Evolutionary conservation across 805 yeast species (phyloP), one percentile per base, ranked within the genome.

Genomic region (Zygosaccharomyces kombuchaensis): DNA sequence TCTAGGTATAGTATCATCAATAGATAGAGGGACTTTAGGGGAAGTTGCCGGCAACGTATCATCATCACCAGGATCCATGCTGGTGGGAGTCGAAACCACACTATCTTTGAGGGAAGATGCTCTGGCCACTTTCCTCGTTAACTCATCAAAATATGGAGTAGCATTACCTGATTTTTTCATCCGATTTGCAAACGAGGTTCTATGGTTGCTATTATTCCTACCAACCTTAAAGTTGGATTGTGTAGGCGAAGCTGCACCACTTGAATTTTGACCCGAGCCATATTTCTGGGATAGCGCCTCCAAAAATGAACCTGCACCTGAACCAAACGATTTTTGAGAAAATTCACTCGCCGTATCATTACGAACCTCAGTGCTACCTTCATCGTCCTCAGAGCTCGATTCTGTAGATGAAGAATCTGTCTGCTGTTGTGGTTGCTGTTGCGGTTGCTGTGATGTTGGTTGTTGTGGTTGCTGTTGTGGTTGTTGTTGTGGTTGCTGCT

Each of bases 251-350:
- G 40, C 19, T 9, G 48, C 10, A 21, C 36, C 30, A 13, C 30
- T 40, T 9, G 45, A 32, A 13, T 50, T 52, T 42, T 56, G 59
- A 4, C 62, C 65, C 9, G 60, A 58, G 6, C 63, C 65, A 48
- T 63, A 66, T 44, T 64, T 66, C 31, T 65, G 63, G 1, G 68
- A 59, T 39, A 66, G 45, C 1, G 59, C 39, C 32, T 57, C 67
- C 10, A 66, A 53, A 39, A 66, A 65, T 10, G 69, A 62, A 5
- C 62, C 55, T 6, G 49, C 34, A 9, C 42, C 54, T 1, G 59
- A 48, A 14, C 44, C 34, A 31, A 46, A n/a, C 29, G 48, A 35
- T 10, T 23, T 35, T 4, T 21, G 37, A 4, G 56, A 46, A 27
- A 29, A 14, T 23, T 44, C 41, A 40, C 47, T 48, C 12, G 36